A percentile compares a stretch with the other conserved stretches of the same genome.
Evolutionary conservation across 768 basidiomycete genomes (phyloP).

Genomic region (Tylopilus felleus): DNA sequence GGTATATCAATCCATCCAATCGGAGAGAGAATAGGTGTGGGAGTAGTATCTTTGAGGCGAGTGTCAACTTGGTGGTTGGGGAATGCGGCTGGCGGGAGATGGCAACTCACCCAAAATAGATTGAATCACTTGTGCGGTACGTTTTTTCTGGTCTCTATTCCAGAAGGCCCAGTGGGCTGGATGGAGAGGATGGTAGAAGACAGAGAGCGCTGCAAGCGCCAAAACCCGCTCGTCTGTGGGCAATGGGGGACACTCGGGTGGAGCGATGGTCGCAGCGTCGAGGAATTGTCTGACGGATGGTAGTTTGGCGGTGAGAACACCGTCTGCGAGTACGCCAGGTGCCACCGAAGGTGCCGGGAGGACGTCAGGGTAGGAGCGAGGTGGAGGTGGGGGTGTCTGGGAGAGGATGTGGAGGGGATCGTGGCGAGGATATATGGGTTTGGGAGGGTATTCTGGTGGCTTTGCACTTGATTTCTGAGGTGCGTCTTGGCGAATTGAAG

Average conservation of each 20-base stretch:
- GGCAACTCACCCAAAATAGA: constrained; percentile 48
- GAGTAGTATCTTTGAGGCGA: constrained; percentile 21
- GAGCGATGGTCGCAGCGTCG: constrained; percentile 35
- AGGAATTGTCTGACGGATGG: constrained; percentile 51
- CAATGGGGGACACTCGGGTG: constrained; percentile 38
- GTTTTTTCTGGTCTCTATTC: constrained; percentile 46
- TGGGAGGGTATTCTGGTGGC: constrained; percentile 23
- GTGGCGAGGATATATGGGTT: constrained; percentile 29
- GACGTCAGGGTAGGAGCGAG: constrained; percentile 21
- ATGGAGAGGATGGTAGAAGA: constrained; percentile 52
- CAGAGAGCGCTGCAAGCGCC: constrained; percentile 57
- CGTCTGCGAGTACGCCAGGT: constrained; percentile 37
- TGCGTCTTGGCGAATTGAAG: constrained; percentile 36
- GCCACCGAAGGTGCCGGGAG: constrained; percentile 26
- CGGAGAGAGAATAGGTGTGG: constrained; percentile 33
- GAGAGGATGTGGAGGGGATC: constrained; percentile 32
- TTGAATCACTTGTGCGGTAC: constrained; percentile 52
- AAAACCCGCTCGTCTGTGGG: constrained; percentile 44
- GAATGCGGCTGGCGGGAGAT: background rate
- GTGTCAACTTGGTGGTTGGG: constrained; percentile 3
- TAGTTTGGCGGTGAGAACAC: constrained; percentile 44
- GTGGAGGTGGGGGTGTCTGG: constrained; percentile 16
- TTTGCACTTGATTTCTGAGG: constrained; percentile 18
- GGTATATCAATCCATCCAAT: constrained; percentile 34
- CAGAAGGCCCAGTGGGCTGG: constrained; percentile 65